These are phyloP conservation scores for Trichophyton simii DNA, from an alignment of 2,329 filamentous ascomycete species.

Conservation along the genomic window DNA sequence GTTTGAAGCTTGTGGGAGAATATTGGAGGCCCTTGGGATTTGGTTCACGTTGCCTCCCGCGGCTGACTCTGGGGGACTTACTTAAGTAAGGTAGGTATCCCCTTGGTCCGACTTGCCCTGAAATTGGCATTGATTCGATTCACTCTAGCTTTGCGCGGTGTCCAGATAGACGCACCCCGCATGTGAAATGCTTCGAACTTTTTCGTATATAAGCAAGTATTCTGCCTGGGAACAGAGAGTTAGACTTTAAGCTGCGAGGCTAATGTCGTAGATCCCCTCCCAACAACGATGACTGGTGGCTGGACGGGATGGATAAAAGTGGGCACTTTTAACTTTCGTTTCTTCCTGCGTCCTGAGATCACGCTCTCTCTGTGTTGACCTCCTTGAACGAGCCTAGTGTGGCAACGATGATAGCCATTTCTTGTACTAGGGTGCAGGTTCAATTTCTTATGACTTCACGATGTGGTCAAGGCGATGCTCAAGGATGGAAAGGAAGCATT, in stretches of 20 bases:
- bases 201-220: too few relatives aligned
- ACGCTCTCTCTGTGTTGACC: neutral
- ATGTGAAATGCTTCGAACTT: neutral
- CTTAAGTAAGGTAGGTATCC: neutral
- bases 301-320: neutral
- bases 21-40: neutral
- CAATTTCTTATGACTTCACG: neutral
- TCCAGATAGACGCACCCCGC: neutral
- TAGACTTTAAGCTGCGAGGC: neutral
- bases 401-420: neutral
- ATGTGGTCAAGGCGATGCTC: neutral
- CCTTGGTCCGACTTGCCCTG: neutral
- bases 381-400: neutral
- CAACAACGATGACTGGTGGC: neutral
- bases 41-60: too few relatives aligned
- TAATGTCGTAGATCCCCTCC: neutral
- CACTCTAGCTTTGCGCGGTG: neutral
- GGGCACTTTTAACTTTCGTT: neutral
- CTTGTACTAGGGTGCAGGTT: neutral
- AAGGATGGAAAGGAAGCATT: neutral
- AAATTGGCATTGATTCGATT: neutral
- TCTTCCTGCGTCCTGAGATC: neutral
- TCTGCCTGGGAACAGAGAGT: neutral
- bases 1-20: neutral
- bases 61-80: too few relatives aligned